Percentiles rank a stretch among this genome's conserved stretches.
These are phyloP conservation scores for Hebeloma cylindrosporum DNA, from an alignment of 768 basidiomycete species.

Conservation along the genomic window DNA sequence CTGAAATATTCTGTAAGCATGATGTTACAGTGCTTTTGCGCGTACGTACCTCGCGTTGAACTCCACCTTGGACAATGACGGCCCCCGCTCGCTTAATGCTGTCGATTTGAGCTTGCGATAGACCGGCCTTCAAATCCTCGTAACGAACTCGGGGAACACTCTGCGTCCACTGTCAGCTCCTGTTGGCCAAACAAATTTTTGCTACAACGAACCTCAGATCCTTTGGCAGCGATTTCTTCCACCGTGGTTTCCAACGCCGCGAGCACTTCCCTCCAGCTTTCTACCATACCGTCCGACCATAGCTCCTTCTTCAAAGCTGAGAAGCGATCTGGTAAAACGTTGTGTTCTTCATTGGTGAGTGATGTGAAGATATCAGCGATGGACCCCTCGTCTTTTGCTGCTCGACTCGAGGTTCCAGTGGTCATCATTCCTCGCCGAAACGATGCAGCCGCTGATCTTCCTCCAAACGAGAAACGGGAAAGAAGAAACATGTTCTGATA, in stretches of 20 bases:
- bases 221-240: conserved; percentile 45
- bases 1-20: conserved; percentile 25
- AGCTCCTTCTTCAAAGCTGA: conserved; percentile 57
- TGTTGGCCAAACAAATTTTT: background rate
- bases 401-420: conserved; percentile 15
- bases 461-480: background rate
- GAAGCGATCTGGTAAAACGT: conserved; percentile 56
- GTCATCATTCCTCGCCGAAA: conserved; percentile 10
- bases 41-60: conserved; percentile 47
- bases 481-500: no score
- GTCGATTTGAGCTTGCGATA: conserved; percentile 44
- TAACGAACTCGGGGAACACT: conserved; percentile 53
- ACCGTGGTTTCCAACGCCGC: conserved; percentile 45
- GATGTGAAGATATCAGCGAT: conserved; percentile 42
- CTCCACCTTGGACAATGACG: conserved; percentile 56
- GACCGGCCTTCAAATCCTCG: conserved; percentile 42
- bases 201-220: conserved; percentile 43
- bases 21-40: no score
- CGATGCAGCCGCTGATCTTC: background rate
- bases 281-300: conserved; percentile 42
- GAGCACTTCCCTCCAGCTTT: conserved; percentile 59
- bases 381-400: conserved; percentile 38
- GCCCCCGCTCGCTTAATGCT: conserved; percentile 53
- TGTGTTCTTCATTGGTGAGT: conserved; percentile 34
- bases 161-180: conserved; percentile 25